Evolutionary conservation across 1,284 basidiomycete genomes (phyloP).

Genomic region (Ceratobasidium sp.): DNA sequence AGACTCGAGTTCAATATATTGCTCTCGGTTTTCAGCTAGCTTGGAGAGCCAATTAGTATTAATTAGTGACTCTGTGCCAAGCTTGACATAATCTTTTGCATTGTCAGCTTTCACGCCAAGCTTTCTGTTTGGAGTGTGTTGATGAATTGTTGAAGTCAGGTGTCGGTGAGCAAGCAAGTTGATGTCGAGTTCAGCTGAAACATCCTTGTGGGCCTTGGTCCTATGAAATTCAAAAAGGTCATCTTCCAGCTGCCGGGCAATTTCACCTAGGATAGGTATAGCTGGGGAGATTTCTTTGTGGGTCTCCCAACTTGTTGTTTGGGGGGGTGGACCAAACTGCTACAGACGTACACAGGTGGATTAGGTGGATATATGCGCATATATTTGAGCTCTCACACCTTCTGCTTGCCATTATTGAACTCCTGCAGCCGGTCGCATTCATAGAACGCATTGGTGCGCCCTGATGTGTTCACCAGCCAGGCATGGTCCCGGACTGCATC

Average conservation of each 20-base stretch:
- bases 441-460: no score
- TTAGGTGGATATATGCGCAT: slow-evolving; percentile 1
- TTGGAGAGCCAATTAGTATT: neutral
- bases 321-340: neutral
- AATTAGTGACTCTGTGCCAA: neutral
- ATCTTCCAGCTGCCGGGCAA: neutral
- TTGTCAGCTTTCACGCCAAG: neutral
- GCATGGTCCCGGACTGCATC: no score
- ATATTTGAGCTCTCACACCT: no score
- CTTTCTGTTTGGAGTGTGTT: neutral
- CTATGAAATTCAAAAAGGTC: neutral
- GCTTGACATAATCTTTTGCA: neutral
- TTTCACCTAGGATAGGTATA: neutral
- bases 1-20: neutral
- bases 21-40: neutral
- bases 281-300: neutral
- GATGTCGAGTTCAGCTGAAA: neutral
- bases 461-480: no score
- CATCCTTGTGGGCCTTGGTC: neutral
- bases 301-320: neutral
- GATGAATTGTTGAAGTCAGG: neutral
- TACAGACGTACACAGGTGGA: neutral
- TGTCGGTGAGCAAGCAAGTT: neutral
- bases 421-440: no score
- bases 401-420: neutral